These are phyloP conservation scores for Hygrophorus pudorinus DNA, from an alignment of 768 basidiomycete species.

Conservation along the genomic window DNA sequence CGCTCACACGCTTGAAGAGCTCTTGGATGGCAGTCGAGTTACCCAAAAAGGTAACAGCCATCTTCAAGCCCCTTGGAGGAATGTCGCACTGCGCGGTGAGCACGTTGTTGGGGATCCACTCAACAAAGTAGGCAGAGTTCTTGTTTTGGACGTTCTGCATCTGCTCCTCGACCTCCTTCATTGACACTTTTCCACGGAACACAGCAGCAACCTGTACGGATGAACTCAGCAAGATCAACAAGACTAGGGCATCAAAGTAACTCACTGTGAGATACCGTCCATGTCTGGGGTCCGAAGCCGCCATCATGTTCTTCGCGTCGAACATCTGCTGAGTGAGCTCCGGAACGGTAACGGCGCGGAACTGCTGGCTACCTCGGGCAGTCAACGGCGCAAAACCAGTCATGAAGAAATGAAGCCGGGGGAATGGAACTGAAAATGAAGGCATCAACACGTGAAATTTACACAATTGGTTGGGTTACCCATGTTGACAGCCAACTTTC, in stretches of 20 bases:
- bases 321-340: conserved; percentile 99
- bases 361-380: conserved; percentile 88
- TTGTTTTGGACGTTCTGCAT: conserved; percentile 98
- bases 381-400: conserved; percentile 93
- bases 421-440: conserved; percentile 72
- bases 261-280: conserved; percentile 93
- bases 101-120: conserved; percentile 99
- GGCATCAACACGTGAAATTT: background rate
- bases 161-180: conserved; percentile 99
- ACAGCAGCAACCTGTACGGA: conserved; percentile 68
- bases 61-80: conserved; percentile 89
- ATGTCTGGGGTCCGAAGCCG: conserved; percentile 92
- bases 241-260: conserved; percentile 1
- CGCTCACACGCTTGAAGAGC: conserved; percentile 96
- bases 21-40: conserved; percentile 98
- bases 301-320: conserved; percentile 99
- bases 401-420: conserved; percentile 99
- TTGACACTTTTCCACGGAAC: conserved; percentile 99
- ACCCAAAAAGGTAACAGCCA: conserved; percentile 96
- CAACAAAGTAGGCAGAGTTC: conserved; percentile 97
- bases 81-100: conserved; percentile 98
- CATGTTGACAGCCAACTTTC: conserved; percentile 99
- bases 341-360: conserved; percentile 94
- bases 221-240: background rate
- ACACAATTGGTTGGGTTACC: conserved; percentile 38